Conservation (phyloP, 495 filamentous ascomycete genomes). For the Opeltia flavorubescens region DNA sequence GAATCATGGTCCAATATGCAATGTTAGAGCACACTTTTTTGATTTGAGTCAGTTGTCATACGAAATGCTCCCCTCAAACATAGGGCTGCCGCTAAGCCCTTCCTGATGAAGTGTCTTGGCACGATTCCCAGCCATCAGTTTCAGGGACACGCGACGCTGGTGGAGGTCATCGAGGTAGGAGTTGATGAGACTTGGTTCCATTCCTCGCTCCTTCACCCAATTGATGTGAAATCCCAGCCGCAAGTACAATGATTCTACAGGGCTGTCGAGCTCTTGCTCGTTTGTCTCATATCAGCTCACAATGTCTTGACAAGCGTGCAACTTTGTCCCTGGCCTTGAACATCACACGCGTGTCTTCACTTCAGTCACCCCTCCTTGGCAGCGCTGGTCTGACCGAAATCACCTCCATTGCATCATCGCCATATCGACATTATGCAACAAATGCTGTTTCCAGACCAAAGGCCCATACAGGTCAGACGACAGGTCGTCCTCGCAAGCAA, state of each 20-base stretch:
- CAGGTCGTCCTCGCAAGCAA: conserved; percentile 9
- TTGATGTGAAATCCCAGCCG: not conserved
- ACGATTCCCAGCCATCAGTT: conserved; percentile 1
- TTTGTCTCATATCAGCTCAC: conserved; percentile 5
- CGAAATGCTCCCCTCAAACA: not conserved
- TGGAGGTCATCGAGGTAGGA: not conserved
- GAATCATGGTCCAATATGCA: no score
- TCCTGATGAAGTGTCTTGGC: conserved; percentile 2
- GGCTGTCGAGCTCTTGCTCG: conserved; percentile 5
- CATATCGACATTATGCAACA: conserved; percentile 7
- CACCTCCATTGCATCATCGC: not conserved
- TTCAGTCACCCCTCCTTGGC: not conserved
- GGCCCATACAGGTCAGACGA: conserved; percentile 16
- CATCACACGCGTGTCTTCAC: conserved; percentile 11
- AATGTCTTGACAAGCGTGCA: conserved; percentile 5
- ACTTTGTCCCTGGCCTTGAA: conserved; percentile 3
- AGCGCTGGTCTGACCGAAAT: not conserved
- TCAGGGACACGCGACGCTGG: conserved; percentile 6
- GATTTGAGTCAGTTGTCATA: not conserved
- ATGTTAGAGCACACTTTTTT: not conserved
- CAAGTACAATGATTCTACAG: conserved; percentile 6
- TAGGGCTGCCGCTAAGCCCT: conserved; percentile 3
- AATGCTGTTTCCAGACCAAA: conserved; percentile 16
- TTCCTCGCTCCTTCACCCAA: conserved; percentile 5
- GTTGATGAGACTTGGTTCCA: not conserved